These are phyloP conservation scores for Phaffia tasmanica DNA, from an alignment of 768 basidiomycete species.

Conservation along the genomic window DNA sequence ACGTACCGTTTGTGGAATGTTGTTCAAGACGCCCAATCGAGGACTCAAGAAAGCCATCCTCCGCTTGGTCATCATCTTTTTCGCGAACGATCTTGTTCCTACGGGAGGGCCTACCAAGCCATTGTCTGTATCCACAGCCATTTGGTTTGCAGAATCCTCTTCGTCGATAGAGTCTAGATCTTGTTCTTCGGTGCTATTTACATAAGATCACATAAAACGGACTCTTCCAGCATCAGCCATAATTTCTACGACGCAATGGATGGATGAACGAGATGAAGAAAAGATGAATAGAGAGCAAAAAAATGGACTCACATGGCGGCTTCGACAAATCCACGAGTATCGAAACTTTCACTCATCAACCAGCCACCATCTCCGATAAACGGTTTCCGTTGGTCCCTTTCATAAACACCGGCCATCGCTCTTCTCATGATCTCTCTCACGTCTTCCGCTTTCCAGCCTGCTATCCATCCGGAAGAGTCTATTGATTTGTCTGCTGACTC, in stretches of 20 bases:
- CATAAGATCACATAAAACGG: not conserved
- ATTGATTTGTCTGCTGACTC: conserved; percentile 33
- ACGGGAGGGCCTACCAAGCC: conserved; percentile 26
- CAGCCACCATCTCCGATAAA: conserved; percentile 80
- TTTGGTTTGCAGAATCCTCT: not conserved
- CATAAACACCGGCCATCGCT: conserved; percentile 69
- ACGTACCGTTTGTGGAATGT: conserved; percentile 40
- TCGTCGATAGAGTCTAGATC: conserved; percentile 17
- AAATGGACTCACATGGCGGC: conserved; percentile 60
- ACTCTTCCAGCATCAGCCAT: not conserved
- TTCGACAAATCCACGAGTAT: conserved; percentile 63
- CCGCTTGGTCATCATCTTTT: conserved; percentile 48
- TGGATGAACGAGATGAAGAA: not conserved
- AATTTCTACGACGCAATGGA: not conserved
- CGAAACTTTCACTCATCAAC: conserved; percentile 53
- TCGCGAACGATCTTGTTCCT: conserved; percentile 23
- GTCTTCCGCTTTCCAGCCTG: conserved; percentile 51
- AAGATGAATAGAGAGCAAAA: not conserved
- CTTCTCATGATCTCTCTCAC: conserved; percentile 60
- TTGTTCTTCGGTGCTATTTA: conserved; percentile 51
- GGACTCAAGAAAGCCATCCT: conserved; percentile 68
- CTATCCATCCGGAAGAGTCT: conserved; percentile 11
- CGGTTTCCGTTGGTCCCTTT: conserved; percentile 63
- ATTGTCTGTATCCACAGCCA: conserved; percentile 28
- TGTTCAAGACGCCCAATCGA: conserved; percentile 78